These are phyloP conservation scores for Hymenotorrendiella dingleyae DNA, from an alignment of 2,329 filamentous ascomycete genomes.

Conservation along the genomic window DNA sequence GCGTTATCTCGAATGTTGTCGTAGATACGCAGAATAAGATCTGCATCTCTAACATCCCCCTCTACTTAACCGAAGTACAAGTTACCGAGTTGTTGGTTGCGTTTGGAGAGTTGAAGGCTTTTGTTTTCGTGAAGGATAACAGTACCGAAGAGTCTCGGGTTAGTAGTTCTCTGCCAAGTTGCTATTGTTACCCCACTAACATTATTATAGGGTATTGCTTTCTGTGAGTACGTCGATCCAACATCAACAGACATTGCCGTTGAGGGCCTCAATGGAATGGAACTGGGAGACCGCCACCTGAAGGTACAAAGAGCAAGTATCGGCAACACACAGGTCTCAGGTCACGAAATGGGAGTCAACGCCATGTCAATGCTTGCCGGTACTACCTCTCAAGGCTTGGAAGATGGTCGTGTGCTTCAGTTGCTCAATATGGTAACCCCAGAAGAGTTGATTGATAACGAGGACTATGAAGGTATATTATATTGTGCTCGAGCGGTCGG, in stretches of 20 bases:
- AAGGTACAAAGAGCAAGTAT: slow-evolving; percentile 87
- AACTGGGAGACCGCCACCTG: slow-evolving; percentile 78
- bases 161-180: slow-evolving; percentile 37
- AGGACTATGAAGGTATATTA: slow-evolving; percentile 83
- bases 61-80: slow-evolving; percentile 84
- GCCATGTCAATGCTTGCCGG: slow-evolving; percentile 97
- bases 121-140: slow-evolving; percentile 81
- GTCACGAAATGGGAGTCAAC: slow-evolving; percentile 91
- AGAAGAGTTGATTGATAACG: slow-evolving; percentile 87
- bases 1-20: slow-evolving; percentile 72
- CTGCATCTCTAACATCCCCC: slow-evolving; percentile 81
- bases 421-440: slow-evolving; percentile 97
- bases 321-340: slow-evolving; percentile 85
- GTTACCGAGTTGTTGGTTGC: slow-evolving; percentile 83
- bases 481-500: slow-evolving; percentile 2
- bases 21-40: slow-evolving; percentile 95
- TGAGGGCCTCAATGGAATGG: slow-evolving; percentile 88
- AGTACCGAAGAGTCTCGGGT: slow-evolving; percentile 82
- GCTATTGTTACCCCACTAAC: slow-evolving; percentile 26
- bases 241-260: slow-evolving; percentile 75
- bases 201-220: slow-evolving; percentile 72
- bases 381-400: slow-evolving; percentile 71
- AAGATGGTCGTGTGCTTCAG: slow-evolving; percentile 80
- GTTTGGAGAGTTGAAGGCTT: slow-evolving; percentile 90
- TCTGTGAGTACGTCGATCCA: slow-evolving; percentile 87